phyloP scores from a whole-genome alignment of 1,284 basidiomycete species.

The Ceratobasidium papillatum region DNA sequence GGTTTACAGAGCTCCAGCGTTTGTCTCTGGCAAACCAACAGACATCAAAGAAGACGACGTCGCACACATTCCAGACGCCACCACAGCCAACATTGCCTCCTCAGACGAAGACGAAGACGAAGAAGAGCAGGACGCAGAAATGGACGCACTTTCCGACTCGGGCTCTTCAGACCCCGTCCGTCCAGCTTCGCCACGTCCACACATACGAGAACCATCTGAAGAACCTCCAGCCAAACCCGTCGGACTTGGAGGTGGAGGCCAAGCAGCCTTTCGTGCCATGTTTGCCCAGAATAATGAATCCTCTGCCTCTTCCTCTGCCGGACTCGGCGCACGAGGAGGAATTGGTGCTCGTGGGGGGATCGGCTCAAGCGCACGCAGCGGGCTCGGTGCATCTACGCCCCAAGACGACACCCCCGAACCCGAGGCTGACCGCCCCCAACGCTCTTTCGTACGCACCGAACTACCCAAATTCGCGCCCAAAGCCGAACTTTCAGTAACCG shows the following conservation, averaged over 20 bases:
- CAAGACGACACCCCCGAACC: constrained; percentile 48
- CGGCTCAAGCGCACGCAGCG: constrained; percentile 45
- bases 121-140: constrained; percentile 51
- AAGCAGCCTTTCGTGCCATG: constrained; percentile 47
- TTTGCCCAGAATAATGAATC: constrained; percentile 44
- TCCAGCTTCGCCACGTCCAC: constrained; percentile 63
- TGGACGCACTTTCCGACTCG: background rate
- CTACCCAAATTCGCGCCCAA: constrained; percentile 57
- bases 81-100: background rate
- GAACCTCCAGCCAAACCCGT: constrained; percentile 44
- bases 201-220: constrained; percentile 51
- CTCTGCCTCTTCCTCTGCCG: constrained; percentile 1
- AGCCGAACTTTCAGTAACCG: constrained; percentile 67
- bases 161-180: constrained; percentile 43
- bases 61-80: constrained; percentile 44
- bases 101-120: constrained; percentile 49
- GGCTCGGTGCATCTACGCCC: constrained; percentile 49
- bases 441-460: constrained; percentile 66
- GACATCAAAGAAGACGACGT: constrained; percentile 50
- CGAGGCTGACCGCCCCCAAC: constrained; percentile 50
- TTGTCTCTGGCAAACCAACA: constrained; percentile 51
- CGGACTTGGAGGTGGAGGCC: constrained; percentile 47
- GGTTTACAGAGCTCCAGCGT: constrained; percentile 67
- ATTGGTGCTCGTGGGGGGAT: constrained; percentile 20
- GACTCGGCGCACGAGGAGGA: constrained; percentile 25